phyloP scores from a whole-genome alignment of 2,329 filamentous ascomycete genomes.

The Penicillium sp. region DNA sequence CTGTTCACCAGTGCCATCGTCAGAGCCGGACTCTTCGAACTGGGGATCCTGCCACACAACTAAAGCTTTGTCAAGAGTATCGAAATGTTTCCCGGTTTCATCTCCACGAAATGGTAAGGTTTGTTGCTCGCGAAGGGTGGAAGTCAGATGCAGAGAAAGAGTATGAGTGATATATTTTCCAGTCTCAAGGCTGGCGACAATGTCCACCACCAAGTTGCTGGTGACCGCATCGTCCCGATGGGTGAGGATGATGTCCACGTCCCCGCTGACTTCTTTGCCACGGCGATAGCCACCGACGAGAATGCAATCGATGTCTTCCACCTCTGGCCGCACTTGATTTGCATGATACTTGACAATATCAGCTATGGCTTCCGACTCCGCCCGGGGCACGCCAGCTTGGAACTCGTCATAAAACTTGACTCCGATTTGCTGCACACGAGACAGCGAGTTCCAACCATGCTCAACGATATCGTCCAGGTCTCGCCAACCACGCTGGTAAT shows the following conservation, averaged over 20 bases:
- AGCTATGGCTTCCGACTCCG: conserved; percentile 67
- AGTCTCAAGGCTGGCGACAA: conserved; percentile 65
- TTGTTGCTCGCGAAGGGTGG: conserved; percentile 66
- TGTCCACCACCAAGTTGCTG: conserved; percentile 60
- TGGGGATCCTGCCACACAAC: conserved; percentile 80
- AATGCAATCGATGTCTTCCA: conserved; percentile 48
- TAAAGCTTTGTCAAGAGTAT: conserved; percentile 83
- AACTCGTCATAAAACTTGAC: conserved; percentile 93
- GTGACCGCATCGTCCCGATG: conserved; percentile 68
- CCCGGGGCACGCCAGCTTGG: conserved; percentile 60
- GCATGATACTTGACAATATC: conserved; percentile 61
- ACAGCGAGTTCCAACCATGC: conserved; percentile 68
- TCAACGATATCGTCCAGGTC: conserved; percentile 83
- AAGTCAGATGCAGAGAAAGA: conserved; percentile 62
- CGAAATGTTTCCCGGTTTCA: conserved; percentile 55
- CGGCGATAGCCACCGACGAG: conserved; percentile 78
- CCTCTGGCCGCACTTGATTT: conserved; percentile 52
- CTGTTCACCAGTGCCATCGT: conserved; percentile 1
- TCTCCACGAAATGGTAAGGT: conserved; percentile 51
- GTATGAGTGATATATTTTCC: conserved; percentile 73
- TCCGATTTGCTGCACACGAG: conserved; percentile 83
- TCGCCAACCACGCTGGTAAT: conserved; percentile 67
- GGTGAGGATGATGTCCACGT: conserved; percentile 80
- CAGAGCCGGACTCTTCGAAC: conserved; percentile 36
- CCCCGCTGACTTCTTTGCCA: conserved; percentile 66